These are phyloP conservation scores for Cairneyella variabilis DNA, from an alignment of 495 filamentous ascomycete genomes.

Conservation along the genomic window DNA sequence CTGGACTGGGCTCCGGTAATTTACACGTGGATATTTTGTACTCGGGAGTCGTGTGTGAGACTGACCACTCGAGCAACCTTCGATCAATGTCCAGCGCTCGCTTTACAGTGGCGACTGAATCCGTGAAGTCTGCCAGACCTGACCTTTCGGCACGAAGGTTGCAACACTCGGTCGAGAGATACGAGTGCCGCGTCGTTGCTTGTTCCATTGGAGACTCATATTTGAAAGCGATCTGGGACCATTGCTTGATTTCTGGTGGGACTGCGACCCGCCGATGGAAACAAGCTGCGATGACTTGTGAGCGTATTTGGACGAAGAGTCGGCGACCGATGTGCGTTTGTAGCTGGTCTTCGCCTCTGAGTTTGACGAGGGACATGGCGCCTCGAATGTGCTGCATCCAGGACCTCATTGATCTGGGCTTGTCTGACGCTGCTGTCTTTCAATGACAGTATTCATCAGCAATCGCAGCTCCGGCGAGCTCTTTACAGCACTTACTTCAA, in stretches of 20 bases:
- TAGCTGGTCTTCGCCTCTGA: background rate
- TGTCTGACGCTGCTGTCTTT: background rate
- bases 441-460: background rate
- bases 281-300: background rate
- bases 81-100: background rate
- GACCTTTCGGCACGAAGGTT: background rate
- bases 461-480: background rate
- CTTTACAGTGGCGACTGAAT: background rate
- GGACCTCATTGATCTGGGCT: background rate
- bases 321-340: background rate
- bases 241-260: background rate
- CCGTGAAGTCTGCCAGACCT: background rate
- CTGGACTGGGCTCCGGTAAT: background rate
- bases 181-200: background rate
- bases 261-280: background rate
- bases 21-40: too few species aligned
- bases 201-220: background rate
- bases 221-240: background rate
- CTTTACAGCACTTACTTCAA: background rate
- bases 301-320: background rate
- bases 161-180: background rate
- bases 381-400: background rate
- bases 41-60: background rate
- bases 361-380: background rate
- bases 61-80: background rate